phyloP scores from a whole-genome alignment of 2,329 filamentous ascomycete genomes.

The Alternaria sp. region DNA sequence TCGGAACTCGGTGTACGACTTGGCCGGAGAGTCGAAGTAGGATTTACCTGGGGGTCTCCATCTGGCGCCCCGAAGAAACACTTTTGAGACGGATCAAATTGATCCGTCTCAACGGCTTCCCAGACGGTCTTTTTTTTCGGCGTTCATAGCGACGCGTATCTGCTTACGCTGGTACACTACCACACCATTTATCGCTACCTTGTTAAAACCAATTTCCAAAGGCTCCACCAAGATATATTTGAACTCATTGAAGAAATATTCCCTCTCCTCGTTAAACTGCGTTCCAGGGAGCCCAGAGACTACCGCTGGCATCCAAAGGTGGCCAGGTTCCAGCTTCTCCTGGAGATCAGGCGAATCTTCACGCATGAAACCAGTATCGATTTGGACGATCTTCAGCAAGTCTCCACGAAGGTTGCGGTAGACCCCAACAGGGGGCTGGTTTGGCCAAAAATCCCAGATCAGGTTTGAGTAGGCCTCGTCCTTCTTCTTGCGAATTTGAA shows the following conservation, averaged over 20 bases:
- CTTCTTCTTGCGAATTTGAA: neutral
- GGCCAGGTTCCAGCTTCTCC: neutral
- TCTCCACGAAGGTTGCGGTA: constrained; percentile 4
- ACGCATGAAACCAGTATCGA: neutral
- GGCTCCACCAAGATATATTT: neutral
- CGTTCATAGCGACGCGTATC: neutral
- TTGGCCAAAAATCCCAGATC: neutral
- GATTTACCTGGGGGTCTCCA: neutral
- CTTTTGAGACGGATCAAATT: neutral
- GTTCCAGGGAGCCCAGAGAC: neutral
- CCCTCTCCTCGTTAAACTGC: neutral
- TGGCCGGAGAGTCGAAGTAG: neutral
- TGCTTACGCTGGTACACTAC: neutral
- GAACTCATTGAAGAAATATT: neutral
- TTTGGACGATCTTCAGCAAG: neutral
- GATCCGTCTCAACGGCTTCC: neutral
- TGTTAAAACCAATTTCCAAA: neutral
- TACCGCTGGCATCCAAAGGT: neutral
- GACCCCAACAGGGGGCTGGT: neutral
- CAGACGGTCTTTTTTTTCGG: neutral
- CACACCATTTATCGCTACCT: neutral
- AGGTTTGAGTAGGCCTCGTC: neutral
- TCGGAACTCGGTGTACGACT: neutral
- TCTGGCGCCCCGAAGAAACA: neutral
- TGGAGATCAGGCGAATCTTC: neutral